Evolutionary conservation across 441 rosid species (phyloP), one percentile per base, ranked within the genome.

Genomic region (Croton setiger): DNA sequence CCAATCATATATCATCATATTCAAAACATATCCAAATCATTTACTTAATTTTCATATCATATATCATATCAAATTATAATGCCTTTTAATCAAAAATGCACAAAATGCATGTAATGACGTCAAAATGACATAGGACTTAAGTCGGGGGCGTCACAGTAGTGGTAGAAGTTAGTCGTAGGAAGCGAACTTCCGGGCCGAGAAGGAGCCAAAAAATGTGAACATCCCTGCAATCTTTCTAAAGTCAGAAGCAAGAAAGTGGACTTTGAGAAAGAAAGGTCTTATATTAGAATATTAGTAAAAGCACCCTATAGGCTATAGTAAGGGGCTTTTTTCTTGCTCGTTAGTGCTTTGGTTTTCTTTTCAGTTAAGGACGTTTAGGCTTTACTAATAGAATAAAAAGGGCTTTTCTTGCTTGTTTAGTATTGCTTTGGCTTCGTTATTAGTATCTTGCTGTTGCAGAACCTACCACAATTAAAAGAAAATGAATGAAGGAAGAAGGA

Each of bases 401-500:
- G 36, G 60, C 60, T 23, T 55, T 55, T 27, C 4, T 23, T 23
- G 15, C 5, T 10, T 54, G 35, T 54, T 55, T 55, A 21, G 59
- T 55, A 23, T 55, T 55, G 33, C 35, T 55, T 55, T 55, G 59
- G 59, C 59, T 55, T 55, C 36, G 21, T 15, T 14, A 36, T 55
- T 36, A 14, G 7, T 55, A 55, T 55, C 15, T 55, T 55, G 14
- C 14, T 21, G 14, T 14, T 9, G 15, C 36, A 4, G 36, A 55
- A 55, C 35, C 33, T 55, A 55, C 36, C 35, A 6, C 14, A 55
- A 55, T 36, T 21, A 20, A 55, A 55, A 55, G 33, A 20, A 55
- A 55, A 55, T 55, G 59, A 55, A 55, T 44, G 48, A 44, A 44
- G 48, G 48, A n/a, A 23, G 59, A 55, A 55, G 59, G 59, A 55